These are phyloP conservation scores for Cymbomonas tetramitiformis DNA, from an alignment of 139 green algal species.

Conservation along the genomic window DNA sequence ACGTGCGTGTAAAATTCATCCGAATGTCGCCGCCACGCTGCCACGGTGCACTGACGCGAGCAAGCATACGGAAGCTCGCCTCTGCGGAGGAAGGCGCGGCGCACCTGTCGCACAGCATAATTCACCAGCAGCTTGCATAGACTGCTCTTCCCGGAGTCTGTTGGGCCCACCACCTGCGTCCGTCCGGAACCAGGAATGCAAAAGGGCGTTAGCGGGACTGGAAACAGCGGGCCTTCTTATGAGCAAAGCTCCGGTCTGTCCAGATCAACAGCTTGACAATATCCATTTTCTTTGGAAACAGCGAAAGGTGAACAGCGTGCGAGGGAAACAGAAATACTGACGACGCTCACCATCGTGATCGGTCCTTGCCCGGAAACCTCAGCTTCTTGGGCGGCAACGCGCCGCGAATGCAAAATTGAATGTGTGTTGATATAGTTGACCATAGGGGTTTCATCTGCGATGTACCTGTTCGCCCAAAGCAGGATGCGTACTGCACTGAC, in stretches of 20 bases:
- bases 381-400: neutral
- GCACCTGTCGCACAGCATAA: slow-evolving; percentile 34
- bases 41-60: neutral
- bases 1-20: no score
- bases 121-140: slow-evolving; percentile 66
- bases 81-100: no score
- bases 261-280: no score
- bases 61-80: no score
- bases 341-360: neutral
- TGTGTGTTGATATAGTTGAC: slow-evolving; percentile 58
- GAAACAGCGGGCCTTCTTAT: no score
- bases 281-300: no score
- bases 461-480: slow-evolving; percentile 43
- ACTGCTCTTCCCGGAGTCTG: slow-evolving; percentile 70
- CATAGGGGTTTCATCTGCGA: slow-evolving; percentile 64
- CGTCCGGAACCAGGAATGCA: slow-evolving; percentile 32
- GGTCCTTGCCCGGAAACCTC: neutral
- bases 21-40: slow-evolving; percentile 32
- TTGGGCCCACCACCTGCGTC: slow-evolving; percentile 62
- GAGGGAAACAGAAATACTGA: no score
- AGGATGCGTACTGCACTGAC: neutral
- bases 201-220: slow-evolving; percentile 37
- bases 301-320: no score
- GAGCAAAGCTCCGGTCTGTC: no score
- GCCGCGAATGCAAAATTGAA: slow-evolving; percentile 37